Base-by-base conservation (phyloP, 2,329 filamentous ascomycete genomes). In the Didymella sp. region DNA sequence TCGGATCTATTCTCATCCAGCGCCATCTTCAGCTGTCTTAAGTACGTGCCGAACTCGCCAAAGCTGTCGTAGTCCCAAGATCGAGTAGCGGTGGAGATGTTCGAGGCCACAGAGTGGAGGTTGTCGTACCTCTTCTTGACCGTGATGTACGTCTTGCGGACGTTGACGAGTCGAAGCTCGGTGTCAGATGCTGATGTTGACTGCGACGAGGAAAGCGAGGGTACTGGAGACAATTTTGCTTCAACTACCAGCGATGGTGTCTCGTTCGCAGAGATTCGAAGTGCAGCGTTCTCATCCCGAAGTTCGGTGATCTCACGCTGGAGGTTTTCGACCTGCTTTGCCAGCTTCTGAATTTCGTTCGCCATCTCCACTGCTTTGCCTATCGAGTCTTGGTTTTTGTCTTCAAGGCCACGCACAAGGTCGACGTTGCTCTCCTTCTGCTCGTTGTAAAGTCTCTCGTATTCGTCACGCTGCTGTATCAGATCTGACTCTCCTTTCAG, bases 21-120 rank as follows among this genome's bases (percentile, higher is more conserved):
- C 2, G 17, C 53, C 21, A 1, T 27, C 35, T 33, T 62, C 44
- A 72, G 11, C 35, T 58, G 49, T 35, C 42, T 60, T 11, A 72
- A 9, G 31, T 61, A 50, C 15, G 6, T 19, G 2, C 72, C 72
- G 44, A 73, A 68, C 4, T 71, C 62, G 0, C 72, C 72, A n/a
- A 69, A 70, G 11, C 37, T 51, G 11, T 17, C 46, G 0, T 67
- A 24, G 13, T 68, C 61, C 65, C 69, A 67, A 0, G 57, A 52
- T 0, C 47, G 30, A 0, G 69, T 69, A 8, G 43, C 45, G 1
- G 11, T 51, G 0, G 37, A 19, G 1, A 73, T 17, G 0, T 71
- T 51, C 1, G 22, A 53, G 0, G 56, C 48, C 6, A 60, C 53
- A 0, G 56, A 51, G 2, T 52, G 55, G 0, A 73, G 46, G 13